phyloP scores from a whole-genome alignment of 2,329 filamentous ascomycete species.

The Tricladium varicosporioides region DNA sequence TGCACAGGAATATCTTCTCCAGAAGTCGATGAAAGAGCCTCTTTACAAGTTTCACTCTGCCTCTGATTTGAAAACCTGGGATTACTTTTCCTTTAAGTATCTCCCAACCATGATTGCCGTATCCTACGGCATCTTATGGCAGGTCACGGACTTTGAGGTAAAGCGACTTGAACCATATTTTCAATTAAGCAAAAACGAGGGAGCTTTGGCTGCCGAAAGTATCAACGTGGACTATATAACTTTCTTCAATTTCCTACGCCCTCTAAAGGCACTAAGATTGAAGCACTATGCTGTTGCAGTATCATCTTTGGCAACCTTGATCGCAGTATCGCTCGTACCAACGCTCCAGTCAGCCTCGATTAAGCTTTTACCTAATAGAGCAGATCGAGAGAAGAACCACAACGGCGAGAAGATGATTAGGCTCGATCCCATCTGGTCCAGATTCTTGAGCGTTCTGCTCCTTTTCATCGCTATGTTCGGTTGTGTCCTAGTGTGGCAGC shows the following conservation, averaged over 20 bases:
- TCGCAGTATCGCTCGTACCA: slow-evolving; percentile 68
- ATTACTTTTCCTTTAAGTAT: slow-evolving; percentile 64
- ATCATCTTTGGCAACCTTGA: slow-evolving; percentile 61
- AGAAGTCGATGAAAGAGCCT: slow-evolving; percentile 43
- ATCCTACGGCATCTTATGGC: slow-evolving; percentile 63
- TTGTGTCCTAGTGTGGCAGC: slow-evolving; percentile 55
- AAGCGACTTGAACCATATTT: slow-evolving; percentile 66
- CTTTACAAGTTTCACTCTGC: slow-evolving; percentile 46
- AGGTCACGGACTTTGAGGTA: slow-evolving; percentile 64
- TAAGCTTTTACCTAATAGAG: slow-evolving; percentile 52
- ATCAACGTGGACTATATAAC: slow-evolving; percentile 68
- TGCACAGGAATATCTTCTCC: slow-evolving; percentile 55
- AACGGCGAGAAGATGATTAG: slow-evolving; percentile 50
- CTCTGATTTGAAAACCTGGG: slow-evolving; percentile 46
- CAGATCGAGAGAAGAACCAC: slow-evolving; percentile 42
- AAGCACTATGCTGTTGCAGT: slow-evolving; percentile 67
- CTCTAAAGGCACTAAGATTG: slow-evolving; percentile 58
- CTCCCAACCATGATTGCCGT: slow-evolving; percentile 60
- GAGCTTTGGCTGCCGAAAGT: slow-evolving; percentile 61
- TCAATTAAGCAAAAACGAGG: slow-evolving; percentile 59
- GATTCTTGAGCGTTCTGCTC: slow-evolving; percentile 56
- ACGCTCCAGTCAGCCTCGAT: slow-evolving; percentile 65
- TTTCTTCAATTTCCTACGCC: slow-evolving; percentile 62
- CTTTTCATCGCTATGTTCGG: slow-evolving; percentile 57
- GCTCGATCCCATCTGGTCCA: slow-evolving; percentile 58